Conservation (phyloP, 108 stramenopile genomes). For the Cyclotella distinguenda region DNA sequence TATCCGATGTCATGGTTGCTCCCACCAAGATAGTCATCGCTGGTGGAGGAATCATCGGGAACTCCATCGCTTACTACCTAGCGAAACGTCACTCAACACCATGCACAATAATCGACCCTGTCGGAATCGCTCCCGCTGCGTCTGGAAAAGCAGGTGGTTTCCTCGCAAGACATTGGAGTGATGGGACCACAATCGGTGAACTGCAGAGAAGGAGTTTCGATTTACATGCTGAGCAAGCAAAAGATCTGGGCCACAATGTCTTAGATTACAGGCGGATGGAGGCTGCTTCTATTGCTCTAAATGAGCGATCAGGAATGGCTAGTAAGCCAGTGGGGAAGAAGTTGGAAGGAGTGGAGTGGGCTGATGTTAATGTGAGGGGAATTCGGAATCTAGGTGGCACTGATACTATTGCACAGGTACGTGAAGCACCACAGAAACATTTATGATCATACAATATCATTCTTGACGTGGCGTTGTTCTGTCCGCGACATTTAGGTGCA, state of each 20-base stretch:
- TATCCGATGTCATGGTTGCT: slow-evolving; percentile 18
- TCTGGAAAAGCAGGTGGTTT: slow-evolving; percentile 79
- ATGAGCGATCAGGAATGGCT: slow-evolving; percentile 13
- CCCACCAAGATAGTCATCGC: slow-evolving; percentile 58
- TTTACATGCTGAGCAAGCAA: slow-evolving; percentile 66
- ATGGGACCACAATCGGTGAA: slow-evolving; percentile 44
- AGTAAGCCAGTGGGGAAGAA: slow-evolving; percentile 39
- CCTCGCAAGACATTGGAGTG: slow-evolving; percentile 74
- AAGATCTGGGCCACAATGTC: slow-evolving; percentile 43
- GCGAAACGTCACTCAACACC: slow-evolving; percentile 30
- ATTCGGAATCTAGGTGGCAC: slow-evolving; percentile 39
- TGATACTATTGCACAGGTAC: slow-evolving; percentile 66
- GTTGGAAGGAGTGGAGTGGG: slow-evolving; percentile 52
- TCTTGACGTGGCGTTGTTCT: not conserved
- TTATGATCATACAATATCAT: not conserved
- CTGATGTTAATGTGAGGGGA: slow-evolving; percentile 51
- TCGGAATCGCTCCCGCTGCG: slow-evolving; percentile 64
- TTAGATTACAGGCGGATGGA: slow-evolving; percentile 61
- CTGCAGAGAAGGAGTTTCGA: slow-evolving; percentile 64
- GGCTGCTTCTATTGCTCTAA: slow-evolving; percentile 48
- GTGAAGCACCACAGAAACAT: not conserved
- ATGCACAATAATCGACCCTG: slow-evolving; percentile 58
- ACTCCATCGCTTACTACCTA: slow-evolving; percentile 58
- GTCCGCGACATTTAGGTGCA: slow-evolving; percentile 29
- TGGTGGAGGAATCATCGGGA: slow-evolving; percentile 71